Base-by-base conservation (phyloP, 768 basidiomycete genomes). In the Boletus sp. region DNA sequence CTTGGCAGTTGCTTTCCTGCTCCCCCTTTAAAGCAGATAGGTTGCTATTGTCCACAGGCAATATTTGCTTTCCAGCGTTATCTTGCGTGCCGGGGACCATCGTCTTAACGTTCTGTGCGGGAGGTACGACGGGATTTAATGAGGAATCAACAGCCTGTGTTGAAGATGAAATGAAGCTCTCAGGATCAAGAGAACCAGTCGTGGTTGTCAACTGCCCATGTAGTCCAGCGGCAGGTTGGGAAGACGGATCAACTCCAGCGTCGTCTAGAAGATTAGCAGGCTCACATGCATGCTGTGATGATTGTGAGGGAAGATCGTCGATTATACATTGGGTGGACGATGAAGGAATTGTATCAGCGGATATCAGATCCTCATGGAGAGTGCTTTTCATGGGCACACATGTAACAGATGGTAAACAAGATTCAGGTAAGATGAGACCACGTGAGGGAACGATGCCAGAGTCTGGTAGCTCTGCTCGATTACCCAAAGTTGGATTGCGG, bases 391-490 rank as follows among this genome's bases (percentile, higher is more conserved):
- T 51, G 49, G 57, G 36, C 24, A 41, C 33, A 46, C 52, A 41
- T 56, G 59, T 56, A 54, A 65, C 58, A 37, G 64, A 63, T 33
- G 69, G 63, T 37, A 75, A 69, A 62, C 77, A 71, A 20, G 79
- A 76, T 63, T 81, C 79, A 52, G 81, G 74, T 36, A 73, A 74
- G 35, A 77, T 75, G 36, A 76, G 72, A 58, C 73, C 75, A 12
- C 55, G 68, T 51, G 67, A 65, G 5, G 63, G 61, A 32, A 33
- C 54, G 37, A 61, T 61, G 36, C 37, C 36, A 39, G 54, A 35
- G 35, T 53, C 49, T 18, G 50, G 14, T 28, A 15, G 44, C 28
- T 49, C 49, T 44, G 55, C 54, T 28, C 24, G 55, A 42, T 56
- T 45, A 45, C 29, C 53, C 24, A 37, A 52, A 46, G 50, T n/a